Evolutionary conservation across 2,329 filamentous ascomycete species (phyloP), one percentile per base, ranked within the genome.

Genomic region (Fusarium incarnatum): DNA sequence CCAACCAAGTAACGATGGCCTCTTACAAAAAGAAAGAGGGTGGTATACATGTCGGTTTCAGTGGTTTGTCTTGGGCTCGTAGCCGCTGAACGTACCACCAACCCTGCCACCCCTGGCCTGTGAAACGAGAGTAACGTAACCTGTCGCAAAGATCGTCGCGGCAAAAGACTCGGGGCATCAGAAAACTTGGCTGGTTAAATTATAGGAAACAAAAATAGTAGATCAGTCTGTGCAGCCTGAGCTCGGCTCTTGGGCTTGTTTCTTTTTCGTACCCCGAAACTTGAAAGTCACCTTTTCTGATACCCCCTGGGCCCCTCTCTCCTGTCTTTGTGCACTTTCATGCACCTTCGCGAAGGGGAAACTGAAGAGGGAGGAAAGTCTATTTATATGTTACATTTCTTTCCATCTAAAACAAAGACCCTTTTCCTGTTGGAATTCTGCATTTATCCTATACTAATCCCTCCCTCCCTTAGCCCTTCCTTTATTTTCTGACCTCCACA

Each of bases 51-150:
- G 6, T 59, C 44, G 13, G 47, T 10, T 41, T 28, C 37, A 40
- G 48, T 62, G 62, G 60, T 54, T 64, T 65, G 62, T 52, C 60
- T 41, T 64, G 37, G 60, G 30, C 41, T 46, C 22, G 34, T 70
- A 71, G 63, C 54, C 67, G 64, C 67, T 56, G 45, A 56, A 45
- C 48, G 52, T 56, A 44, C 59, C 60, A 65, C 27, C 60, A 58
- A 60, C 67, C 67, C 69, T 64, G 55, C 64, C 54, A 60, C 57
- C 46, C 44, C 53, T 56, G 47, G 45, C 56, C 64, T 64, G 50
- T 73, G 72, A 73, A 73, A 72, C 72, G 40, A 61, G 40, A 66
- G 61, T 64, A 74, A 71, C 71, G 66, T 64, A 60, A 67, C 58
- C 46, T 74, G 72, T 62, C 55, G 63, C 70, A 71, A 58, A 72